These are phyloP conservation scores for Spathaspora arborariae DNA, from an alignment of 805 yeast species.

Conservation along the genomic window DNA sequence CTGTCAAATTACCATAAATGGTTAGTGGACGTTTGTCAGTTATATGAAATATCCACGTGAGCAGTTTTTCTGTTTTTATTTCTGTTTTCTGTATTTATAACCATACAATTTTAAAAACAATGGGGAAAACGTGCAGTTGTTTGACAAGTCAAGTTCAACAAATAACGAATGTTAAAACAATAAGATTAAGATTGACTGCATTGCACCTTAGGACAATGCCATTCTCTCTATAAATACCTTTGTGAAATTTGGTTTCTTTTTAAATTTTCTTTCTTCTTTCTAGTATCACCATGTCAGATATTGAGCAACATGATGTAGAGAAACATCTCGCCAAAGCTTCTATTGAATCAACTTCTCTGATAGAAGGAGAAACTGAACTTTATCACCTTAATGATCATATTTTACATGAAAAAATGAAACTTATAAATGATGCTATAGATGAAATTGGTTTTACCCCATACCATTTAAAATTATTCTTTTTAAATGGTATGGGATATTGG, in stretches of 20 bases:
- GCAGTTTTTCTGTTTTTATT: neutral
- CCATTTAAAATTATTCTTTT: conserved; percentile 30
- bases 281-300: neutral
- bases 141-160: neutral
- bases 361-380: conserved; percentile 1
- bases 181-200: neutral
- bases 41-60: neutral
- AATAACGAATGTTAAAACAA: neutral
- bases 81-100: neutral
- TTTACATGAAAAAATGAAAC: conserved; percentile 36
- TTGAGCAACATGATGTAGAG: conserved; percentile 1
- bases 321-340: conserved; percentile 1
- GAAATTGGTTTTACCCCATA: conserved; percentile 47
- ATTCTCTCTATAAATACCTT: neutral
- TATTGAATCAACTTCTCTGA: neutral
- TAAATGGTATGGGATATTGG: conserved; percentile 37
- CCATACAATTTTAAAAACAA: neutral
- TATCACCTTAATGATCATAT: conserved; percentile 25
- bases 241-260: neutral
- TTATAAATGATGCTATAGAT: conserved; percentile 53
- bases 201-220: no score
- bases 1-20: neutral
- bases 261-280: neutral
- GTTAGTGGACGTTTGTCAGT: neutral
- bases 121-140: neutral